Percentiles rank a stretch among this genome's conserved stretches.
Evolutionary conservation across 192 early-diverging fungal species (phyloP).

Genomic region (Entrophospora sp.): DNA sequence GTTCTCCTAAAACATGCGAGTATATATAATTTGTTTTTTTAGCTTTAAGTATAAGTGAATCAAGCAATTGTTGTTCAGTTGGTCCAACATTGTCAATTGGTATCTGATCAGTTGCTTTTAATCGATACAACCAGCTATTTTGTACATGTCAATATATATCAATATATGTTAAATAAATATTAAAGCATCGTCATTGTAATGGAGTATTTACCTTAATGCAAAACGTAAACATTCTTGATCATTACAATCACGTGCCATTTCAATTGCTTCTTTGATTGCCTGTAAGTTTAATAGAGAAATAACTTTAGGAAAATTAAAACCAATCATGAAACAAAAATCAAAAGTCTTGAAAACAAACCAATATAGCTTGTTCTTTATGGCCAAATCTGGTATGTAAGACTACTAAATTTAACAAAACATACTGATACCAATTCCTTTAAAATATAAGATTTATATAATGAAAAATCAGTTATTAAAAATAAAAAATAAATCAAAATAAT

Average conservation of each 20-base stretch:
- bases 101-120: conserved; percentile 6
- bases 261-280: conserved; percentile 33
- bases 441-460: background rate
- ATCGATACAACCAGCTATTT: conserved; percentile 20
- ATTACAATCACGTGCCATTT: conserved; percentile 32
- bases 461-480: too few relatives aligned
- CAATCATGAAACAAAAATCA: background rate
- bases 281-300: background rate
- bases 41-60: conserved; percentile 15
- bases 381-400: conserved; percentile 36
- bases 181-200: background rate
- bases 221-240: conserved; percentile 37
- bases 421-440: conserved; percentile 27
- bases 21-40: conserved; percentile 7
- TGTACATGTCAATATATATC: background rate
- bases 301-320: background rate
- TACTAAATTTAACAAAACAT: conserved; percentile 35
- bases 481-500: background rate
- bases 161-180: background rate
- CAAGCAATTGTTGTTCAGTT: conserved; percentile 19
- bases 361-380: conserved; percentile 31
- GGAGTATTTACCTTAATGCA: conserved; percentile 28
- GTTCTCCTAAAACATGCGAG: conserved; percentile 12
- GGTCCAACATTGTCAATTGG: background rate
- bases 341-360: conserved; percentile 15